Evolutionary conservation across 1,284 basidiomycete species (phyloP), one percentile per base, ranked within the genome.

Genomic region (Melampsora abietis-canadensis): DNA sequence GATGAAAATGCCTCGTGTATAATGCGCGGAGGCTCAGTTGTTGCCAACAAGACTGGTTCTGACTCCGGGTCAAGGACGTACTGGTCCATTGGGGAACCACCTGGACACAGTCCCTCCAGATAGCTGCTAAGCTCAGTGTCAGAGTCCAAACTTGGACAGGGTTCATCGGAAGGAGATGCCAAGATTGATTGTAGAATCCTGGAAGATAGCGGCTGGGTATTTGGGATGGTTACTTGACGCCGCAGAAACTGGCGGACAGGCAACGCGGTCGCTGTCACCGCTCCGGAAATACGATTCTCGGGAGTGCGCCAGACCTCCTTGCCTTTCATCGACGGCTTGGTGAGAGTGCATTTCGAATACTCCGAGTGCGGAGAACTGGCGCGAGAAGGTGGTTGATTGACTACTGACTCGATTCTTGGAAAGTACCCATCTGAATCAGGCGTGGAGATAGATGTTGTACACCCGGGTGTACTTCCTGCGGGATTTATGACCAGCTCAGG

Each of bases 131-230:
- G 40, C 4, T 40, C 40, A 40, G 40, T 14, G 40, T 40, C 40
- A 14, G 40, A 40, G 1, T 40, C 40, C 14, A 14, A 40, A 1
- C 40, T 40, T 40, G 14, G 12, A 10, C 40, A 12, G 14, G 14
- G 2, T 14, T 40, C 40, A 40, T 40, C 14, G 40, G 40, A 14
- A 40, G 40, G 40, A 40, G 40, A 40, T 44, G 68, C 27, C 17
- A 72, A 17, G 61, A 72, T 61, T 63, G 61, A 72, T 46, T 72
- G 69, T 8, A 72, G 48, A 14, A 72, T 30, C 17, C 63, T 60
- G 19, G 60, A 72, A 14, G 69, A 64, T 7, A 72, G 61, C 24
- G 69, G 69, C 30, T 72, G 69, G 12, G 14, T 46, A 48, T 47
- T 48, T 2, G 69, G 69, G 0, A 48, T 72, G 10, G 62, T 30